Conservation (phyloP, 768 basidiomycete species). For the Calocybe indica region DNA sequence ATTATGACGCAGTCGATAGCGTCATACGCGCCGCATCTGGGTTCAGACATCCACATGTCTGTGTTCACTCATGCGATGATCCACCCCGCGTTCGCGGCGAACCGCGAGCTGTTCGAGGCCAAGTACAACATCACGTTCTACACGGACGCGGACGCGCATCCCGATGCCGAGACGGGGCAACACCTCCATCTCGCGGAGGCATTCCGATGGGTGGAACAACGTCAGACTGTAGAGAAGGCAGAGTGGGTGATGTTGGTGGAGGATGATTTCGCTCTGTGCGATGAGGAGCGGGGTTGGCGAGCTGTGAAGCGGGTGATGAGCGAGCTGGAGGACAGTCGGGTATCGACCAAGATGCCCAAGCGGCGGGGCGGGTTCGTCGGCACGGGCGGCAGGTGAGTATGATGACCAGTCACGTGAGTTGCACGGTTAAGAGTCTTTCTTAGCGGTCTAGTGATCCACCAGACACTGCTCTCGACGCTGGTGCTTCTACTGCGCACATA, state of each 20-base stretch:
- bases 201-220: slow-evolving; percentile 25
- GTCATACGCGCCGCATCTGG: slow-evolving; percentile 29
- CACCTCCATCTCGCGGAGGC: slow-evolving; percentile 36
- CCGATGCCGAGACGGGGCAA: slow-evolving; percentile 22
- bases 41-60: slow-evolving; percentile 23
- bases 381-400: slow-evolving; percentile 32
- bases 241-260: slow-evolving; percentile 40
- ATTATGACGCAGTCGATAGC: slow-evolving; percentile 29
- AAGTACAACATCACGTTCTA: slow-evolving; percentile 18
- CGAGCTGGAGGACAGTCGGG: slow-evolving; percentile 17
- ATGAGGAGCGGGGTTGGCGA: slow-evolving; percentile 24
- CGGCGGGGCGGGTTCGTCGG: slow-evolving; percentile 31
- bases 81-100: slow-evolving; percentile 25
- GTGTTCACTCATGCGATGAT: slow-evolving; percentile 31
- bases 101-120: slow-evolving; percentile 15
- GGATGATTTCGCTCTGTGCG: slow-evolving; percentile 39
- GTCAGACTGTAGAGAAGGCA: slow-evolving; percentile 8
- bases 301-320: slow-evolving; percentile 26
- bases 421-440: not conserved
- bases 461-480: slow-evolving; percentile 26
- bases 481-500: slow-evolving; percentile 23
- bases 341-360: slow-evolving; percentile 10
- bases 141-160: slow-evolving; percentile 23
- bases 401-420: not conserved
- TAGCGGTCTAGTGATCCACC: slow-evolving; percentile 38